Conservation (phyloP, 441 rosid species). For the Aleurites moluccanus region DNA sequence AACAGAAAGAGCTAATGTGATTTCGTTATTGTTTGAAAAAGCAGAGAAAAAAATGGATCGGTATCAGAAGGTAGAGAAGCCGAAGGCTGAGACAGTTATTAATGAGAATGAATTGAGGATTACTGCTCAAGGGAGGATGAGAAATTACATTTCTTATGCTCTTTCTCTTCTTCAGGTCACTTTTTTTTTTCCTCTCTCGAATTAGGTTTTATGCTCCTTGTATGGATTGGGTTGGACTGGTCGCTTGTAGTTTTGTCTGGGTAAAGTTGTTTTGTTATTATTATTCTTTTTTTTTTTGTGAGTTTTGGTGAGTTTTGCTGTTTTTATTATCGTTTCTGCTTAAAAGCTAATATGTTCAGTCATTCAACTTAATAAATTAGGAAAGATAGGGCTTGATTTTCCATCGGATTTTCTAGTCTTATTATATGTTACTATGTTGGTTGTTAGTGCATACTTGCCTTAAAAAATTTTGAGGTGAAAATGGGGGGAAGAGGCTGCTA, state of each 20-base stretch:
- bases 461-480: not conserved
- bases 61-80: slow-evolving; percentile 42
- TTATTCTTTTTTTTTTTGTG: no score
- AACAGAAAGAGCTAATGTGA: not conserved
- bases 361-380: not conserved
- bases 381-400: not conserved
- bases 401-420: not conserved
- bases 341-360: not conserved
- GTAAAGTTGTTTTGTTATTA: not conserved
- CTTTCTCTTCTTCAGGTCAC: slow-evolving; percentile 34
- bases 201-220: not conserved
- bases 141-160: slow-evolving; percentile 43
- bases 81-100: slow-evolving; percentile 34
- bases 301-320: no score
- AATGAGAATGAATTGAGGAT: slow-evolving; percentile 40
- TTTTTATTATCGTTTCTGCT: no score
- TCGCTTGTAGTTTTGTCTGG: not conserved
- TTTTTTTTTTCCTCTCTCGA: not conserved
- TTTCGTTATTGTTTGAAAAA: not conserved
- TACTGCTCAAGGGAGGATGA: slow-evolving; percentile 45
- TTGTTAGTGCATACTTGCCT: no score
- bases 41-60: slow-evolving; percentile 31
- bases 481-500: not conserved
- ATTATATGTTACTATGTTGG: not conserved
- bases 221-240: not conserved